Evolutionary conservation across 2,329 filamentous ascomycete species (phyloP).

Genomic region (Colletotrichum brevisporum): DNA sequence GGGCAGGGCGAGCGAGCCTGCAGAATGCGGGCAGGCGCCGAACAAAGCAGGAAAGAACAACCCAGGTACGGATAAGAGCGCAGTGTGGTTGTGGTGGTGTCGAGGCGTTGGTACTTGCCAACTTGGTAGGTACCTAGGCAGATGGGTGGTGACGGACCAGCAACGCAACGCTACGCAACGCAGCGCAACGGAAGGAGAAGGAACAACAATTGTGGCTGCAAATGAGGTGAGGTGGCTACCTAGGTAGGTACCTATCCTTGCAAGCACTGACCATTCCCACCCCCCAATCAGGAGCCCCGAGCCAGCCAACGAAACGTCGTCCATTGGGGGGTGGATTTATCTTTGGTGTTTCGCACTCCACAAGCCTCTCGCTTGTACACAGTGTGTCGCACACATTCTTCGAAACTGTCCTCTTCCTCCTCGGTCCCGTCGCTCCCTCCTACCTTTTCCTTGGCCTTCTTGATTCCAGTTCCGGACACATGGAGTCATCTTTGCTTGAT

Average conservation of each 20-base stretch:
- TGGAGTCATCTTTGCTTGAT: not conserved
- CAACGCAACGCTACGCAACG: not conserved
- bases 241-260: not conserved
- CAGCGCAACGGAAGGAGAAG: too few relatives aligned
- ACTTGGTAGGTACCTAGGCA: not conserved
- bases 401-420: not conserved
- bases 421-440: not conserved
- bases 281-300: slow-evolving; percentile 23
- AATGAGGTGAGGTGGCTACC: slow-evolving; percentile 9
- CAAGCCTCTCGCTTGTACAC: slow-evolving; percentile 21
- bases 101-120: slow-evolving; percentile 6
- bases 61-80: not conserved
- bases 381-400: not conserved
- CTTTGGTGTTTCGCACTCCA: not conserved
- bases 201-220: slow-evolving; percentile 5
- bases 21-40: not conserved
- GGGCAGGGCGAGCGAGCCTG: not conserved
- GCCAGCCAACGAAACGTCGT: not conserved
- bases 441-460: too few relatives aligned
- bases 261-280: slow-evolving; percentile 17
- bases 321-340: not conserved
- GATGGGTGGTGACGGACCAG: slow-evolving; percentile 23
- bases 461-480: slow-evolving; percentile 3
- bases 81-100: not conserved
- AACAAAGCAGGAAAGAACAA: slow-evolving; percentile 7